Percentiles rank a stretch among this genome's conserved stretches.
Evolutionary conservation across 177 flowering plant species (phyloP).

Genomic region (Telopea speciosissima): DNA sequence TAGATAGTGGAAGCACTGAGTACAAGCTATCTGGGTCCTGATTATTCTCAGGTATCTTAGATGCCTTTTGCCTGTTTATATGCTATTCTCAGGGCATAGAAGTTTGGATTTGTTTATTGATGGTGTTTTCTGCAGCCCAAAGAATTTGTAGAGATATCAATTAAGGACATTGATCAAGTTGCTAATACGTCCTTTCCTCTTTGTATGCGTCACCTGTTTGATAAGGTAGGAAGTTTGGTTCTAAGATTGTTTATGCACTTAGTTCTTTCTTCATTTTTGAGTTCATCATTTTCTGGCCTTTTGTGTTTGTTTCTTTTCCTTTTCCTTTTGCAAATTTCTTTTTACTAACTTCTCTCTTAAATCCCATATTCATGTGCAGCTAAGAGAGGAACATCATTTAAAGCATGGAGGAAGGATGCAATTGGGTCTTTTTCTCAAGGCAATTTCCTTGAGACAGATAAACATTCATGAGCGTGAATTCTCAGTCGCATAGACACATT

Average conservation of each 20-base stretch:
- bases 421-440: constrained; percentile 95
- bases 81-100: not conserved
- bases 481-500: not conserved
- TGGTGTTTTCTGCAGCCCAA: constrained; percentile 42
- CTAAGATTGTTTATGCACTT: not conserved
- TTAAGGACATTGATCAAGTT: constrained; percentile 72
- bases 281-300: not conserved
- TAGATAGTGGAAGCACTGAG: constrained; percentile 85
- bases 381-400: constrained; percentile 94
- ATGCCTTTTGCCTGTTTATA: constrained; percentile 4
- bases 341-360: no score
- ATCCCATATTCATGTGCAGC: constrained; percentile 35
- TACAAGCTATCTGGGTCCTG: constrained; percentile 88
- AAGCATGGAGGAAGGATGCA: constrained; percentile 98
- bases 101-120: not conserved
- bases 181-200: constrained; percentile 85
- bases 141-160: constrained; percentile 63
- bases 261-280: not conserved
- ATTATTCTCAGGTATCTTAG: constrained; percentile 74
- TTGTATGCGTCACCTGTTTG: constrained; percentile 95
- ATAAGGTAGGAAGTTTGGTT: constrained; percentile 45
- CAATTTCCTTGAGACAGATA: constrained; percentile 9
- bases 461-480: not conserved
- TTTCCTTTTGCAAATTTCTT: not conserved
- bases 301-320: not conserved